Conservation (phyloP, 768 basidiomycete genomes). For the Hemileccinum rubropunctum region DNA sequence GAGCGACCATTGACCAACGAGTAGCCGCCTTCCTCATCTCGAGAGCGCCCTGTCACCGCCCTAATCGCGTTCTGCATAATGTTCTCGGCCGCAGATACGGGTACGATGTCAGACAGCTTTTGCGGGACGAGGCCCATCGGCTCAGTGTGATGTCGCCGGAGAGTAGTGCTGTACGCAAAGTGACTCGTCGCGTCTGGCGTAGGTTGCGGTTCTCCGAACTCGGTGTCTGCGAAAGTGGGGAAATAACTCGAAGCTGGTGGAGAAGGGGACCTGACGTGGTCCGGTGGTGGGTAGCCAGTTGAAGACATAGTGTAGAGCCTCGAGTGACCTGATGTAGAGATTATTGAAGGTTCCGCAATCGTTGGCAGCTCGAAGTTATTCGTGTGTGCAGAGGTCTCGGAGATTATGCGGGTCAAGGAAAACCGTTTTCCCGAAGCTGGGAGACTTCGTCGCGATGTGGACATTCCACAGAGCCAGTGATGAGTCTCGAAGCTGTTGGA, state of each 20-base stretch:
- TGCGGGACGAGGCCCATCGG: constrained; percentile 36
- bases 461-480: constrained; percentile 13
- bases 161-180: constrained; percentile 81
- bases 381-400: constrained; percentile 3
- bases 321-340: constrained; percentile 25
- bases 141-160: constrained; percentile 64
- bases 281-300: constrained; percentile 8
- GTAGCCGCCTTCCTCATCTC: constrained; percentile 39
- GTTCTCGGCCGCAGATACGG: constrained; percentile 45
- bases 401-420: constrained; percentile 8
- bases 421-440: constrained; percentile 18
- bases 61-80: constrained; percentile 45
- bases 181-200: constrained; percentile 65
- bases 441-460: constrained; percentile 27
- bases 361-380: constrained; percentile 15
- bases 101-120: constrained; percentile 29
- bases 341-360: constrained; percentile 11
- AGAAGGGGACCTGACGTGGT: constrained; percentile 40
- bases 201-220: constrained; percentile 50
- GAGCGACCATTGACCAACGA: constrained; percentile 26
- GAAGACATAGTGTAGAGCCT: constrained; percentile 15
- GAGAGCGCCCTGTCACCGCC: constrained; percentile 28
- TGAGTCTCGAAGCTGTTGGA: not conserved
- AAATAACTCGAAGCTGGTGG: constrained; percentile 86
- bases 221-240: constrained; percentile 50